Percentiles rank a stretch among this genome's conserved stretches.
phyloP scores from a whole-genome alignment of 2,329 filamentous ascomycete genomes.

The Sporothrix sp. region DNA sequence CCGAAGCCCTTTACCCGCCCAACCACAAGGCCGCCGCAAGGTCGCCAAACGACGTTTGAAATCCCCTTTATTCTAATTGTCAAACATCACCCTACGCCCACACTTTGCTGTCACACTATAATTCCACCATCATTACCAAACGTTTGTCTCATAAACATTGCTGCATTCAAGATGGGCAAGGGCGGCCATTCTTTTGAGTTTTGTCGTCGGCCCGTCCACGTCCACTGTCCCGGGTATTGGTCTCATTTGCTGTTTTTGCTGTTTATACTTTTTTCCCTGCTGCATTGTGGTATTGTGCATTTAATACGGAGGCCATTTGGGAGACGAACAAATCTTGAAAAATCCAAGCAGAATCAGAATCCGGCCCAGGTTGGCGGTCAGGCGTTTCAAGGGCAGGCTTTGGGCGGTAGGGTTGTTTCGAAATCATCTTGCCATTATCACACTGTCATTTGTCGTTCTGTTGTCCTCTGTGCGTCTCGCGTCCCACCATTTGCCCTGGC shows the following conservation, averaged over 20 bases:
- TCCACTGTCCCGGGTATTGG: too few relatives aligned
- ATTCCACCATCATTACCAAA: too few relatives aligned
- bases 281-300: neutral
- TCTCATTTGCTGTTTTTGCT: neutral
- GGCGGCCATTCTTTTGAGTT: too few relatives aligned
- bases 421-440: neutral
- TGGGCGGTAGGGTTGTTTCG: neutral
- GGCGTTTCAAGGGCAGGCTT: neutral
- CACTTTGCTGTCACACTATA: too few relatives aligned
- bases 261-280: neutral
- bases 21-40: neutral
- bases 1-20: neutral
- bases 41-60: neutral
- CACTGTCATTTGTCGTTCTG: too few relatives aligned
- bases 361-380: slow-evolving; percentile 10
- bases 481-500: neutral
- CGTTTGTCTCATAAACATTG: too few relatives aligned
- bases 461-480: too few relatives aligned
- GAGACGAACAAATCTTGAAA: slow-evolving; percentile 3
- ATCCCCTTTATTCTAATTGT: too few relatives aligned
- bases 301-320: neutral
- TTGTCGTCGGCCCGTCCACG: too few relatives aligned
- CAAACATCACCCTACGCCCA: too few relatives aligned
- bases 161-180: too few relatives aligned
- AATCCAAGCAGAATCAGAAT: neutral